Percentiles rank a stretch among this genome's conserved stretches.
phyloP scores from a whole-genome alignment of 1,284 basidiomycete genomes.

The Ceratobasidium sp. region DNA sequence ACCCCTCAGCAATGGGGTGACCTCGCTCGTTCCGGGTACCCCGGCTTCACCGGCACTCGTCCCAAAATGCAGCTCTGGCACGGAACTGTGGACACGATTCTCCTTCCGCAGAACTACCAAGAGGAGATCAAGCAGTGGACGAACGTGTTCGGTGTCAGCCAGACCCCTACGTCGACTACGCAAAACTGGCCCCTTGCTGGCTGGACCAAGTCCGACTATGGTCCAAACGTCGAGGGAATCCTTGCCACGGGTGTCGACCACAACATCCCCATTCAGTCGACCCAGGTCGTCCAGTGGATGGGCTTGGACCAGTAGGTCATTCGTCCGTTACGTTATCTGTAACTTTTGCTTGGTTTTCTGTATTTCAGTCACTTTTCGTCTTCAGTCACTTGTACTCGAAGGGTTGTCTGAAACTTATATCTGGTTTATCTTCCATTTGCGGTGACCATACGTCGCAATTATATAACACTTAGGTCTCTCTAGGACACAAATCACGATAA shows the following conservation, averaged over 20 bases:
- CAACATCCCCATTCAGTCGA: constrained; percentile 3
- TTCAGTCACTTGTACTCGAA: too few relatives aligned
- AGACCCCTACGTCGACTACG: constrained; percentile 59
- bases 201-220: constrained; percentile 63
- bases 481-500: neutral
- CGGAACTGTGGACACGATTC: constrained; percentile 66
- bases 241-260: constrained; percentile 56
- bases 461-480: too few relatives aligned
- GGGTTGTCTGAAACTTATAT: too few relatives aligned
- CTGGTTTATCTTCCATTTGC: too few relatives aligned
- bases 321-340: too few relatives aligned
- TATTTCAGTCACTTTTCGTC: too few relatives aligned
- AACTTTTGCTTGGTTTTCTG: too few relatives aligned
- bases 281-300: constrained; percentile 7
- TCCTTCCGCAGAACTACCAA: constrained; percentile 66
- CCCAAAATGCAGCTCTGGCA: constrained; percentile 71
- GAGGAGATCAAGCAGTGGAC: constrained; percentile 68
- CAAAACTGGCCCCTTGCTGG: constrained; percentile 60
- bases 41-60: constrained; percentile 65
- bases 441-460: too few relatives aligned
- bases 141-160: constrained; percentile 62
- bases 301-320: neutral
- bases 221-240: constrained; percentile 64
- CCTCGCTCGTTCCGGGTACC: constrained; percentile 62
- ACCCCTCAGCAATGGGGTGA: constrained; percentile 67